Percentiles rank a stretch among this genome's conserved stretches.
Evolutionary conservation across 2,329 filamentous ascomycete genomes (phyloP).

Genomic region (Monosporascus sp.): DNA sequence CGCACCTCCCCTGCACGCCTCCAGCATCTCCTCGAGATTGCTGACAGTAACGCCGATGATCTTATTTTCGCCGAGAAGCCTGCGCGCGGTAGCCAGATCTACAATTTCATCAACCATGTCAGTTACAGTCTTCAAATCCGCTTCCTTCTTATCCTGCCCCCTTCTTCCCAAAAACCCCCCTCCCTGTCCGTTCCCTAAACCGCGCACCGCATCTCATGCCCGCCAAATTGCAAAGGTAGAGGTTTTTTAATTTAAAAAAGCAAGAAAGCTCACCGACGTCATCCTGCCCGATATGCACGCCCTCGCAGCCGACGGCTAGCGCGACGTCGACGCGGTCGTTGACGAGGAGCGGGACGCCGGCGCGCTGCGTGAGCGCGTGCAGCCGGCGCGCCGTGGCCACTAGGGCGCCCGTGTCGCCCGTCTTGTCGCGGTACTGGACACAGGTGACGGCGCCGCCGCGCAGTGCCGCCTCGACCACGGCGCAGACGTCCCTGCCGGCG

Average conservation of each 20-base stretch:
- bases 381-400: slow-evolving; percentile 66
- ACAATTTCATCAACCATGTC: not conserved
- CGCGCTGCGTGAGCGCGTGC: slow-evolving; percentile 61
- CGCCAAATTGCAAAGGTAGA: not conserved
- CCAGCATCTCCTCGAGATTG: slow-evolving; percentile 64
- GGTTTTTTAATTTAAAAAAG: too few relatives aligned
- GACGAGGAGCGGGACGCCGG: slow-evolving; percentile 76
- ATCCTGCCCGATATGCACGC: slow-evolving; percentile 92
- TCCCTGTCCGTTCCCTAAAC: too few relatives aligned
- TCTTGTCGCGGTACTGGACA: slow-evolving; percentile 90
- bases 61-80: slow-evolving; percentile 65
- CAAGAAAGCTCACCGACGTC: slow-evolving; percentile 61
- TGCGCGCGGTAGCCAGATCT: slow-evolving; percentile 62
- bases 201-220: too few relatives aligned
- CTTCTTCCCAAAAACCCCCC: not conserved
- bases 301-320: slow-evolving; percentile 78
- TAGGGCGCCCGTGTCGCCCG: slow-evolving; percentile 64
- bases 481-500: slow-evolving; percentile 54
- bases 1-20: slow-evolving; percentile 69
- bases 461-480: slow-evolving; percentile 70
- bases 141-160: too few relatives aligned
- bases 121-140: not conserved
- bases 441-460: slow-evolving; percentile 69
- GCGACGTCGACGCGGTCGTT: slow-evolving; percentile 92
- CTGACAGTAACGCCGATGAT: slow-evolving; percentile 90